Percentiles rank a stretch among this genome's conserved stretches.
phyloP scores from a whole-genome alignment of 257 asterid genomes.

The Solanum virginianum region DNA sequence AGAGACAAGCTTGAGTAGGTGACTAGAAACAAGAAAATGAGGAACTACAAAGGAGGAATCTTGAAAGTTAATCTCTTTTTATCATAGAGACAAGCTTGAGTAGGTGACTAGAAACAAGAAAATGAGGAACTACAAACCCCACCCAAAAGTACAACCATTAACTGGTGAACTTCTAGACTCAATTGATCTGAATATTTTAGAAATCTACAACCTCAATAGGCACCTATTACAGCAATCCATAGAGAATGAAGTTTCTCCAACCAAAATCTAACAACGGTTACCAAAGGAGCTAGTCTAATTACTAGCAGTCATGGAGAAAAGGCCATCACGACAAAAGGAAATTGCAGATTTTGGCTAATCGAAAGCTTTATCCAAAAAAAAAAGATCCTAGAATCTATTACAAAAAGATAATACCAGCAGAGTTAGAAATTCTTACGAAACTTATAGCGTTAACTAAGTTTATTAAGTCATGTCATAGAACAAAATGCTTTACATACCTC shows the following conservation, averaged over 20 bases:
- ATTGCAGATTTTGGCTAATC: neutral
- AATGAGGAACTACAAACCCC: neutral
- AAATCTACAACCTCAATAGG: neutral
- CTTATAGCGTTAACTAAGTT: too few relatives aligned
- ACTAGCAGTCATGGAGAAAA: neutral
- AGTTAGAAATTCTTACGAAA: conserved; percentile 13
- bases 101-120: neutral
- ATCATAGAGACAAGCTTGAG: neutral
- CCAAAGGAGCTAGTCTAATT: neutral
- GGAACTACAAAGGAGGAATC: too few relatives aligned
- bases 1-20: too few relatives aligned
- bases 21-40: too few relatives aligned
- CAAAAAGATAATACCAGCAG: neutral
- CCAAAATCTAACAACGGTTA: neutral
- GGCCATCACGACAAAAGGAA: neutral
- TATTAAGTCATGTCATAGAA: too few relatives aligned
- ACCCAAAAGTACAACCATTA: neutral
- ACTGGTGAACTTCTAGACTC: neutral
- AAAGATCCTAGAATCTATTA: too few relatives aligned
- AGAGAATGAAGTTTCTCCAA: too few relatives aligned
- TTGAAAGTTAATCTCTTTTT: too few relatives aligned
- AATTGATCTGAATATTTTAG: neutral
- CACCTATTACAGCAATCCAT: neutral
- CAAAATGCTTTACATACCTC: too few relatives aligned
- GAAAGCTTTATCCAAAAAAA: neutral